Evolutionary conservation across 306 rosid genomes (phyloP), one percentile per base, ranked within the genome.

Genomic region (Benincasa hispida): DNA sequence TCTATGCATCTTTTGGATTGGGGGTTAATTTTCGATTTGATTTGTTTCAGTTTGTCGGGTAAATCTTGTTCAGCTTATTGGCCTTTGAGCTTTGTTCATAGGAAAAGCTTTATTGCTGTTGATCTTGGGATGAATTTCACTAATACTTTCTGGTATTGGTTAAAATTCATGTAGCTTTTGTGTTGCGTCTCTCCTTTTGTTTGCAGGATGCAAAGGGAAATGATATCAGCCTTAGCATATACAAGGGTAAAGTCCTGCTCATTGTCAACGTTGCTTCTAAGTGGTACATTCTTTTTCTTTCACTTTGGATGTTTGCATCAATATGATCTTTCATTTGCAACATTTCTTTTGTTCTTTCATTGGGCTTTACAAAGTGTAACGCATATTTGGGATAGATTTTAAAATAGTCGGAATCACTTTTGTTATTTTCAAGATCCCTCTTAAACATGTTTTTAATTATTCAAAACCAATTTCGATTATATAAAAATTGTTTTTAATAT

Each of bases 231-330:
- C 91, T 91, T 77, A 30, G 86, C 59, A 78, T 76, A 53, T 93
- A 87, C 83, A 87, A 81, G 61, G 98, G 97, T 22, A 91, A 91
- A 81, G 92, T 93, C 62, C 77, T 93, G 0, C 86, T 91, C 48
- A 82, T 93, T 66, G 82, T 89, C 79, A 93, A 93, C 78, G 98
- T 93, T 93, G 98, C 98, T 80, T 93, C 97, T 83, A 86, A 91
- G 86, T 93, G 98, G 98, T 91, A 82, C 21, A 14, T 58, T 34
- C 66, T 17, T n/a, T 72, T 19, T 72, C 76, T 72, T 27, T 47
- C 56, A 3, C 76, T 15, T 8, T 47, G 24, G 3, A 47, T 70
- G 48, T 70, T 5, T 47, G 22, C 56, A 24, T 14, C 35, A 7
- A 47, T 41, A 6, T 68, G 39, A 10, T 14, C 35, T 69, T 70